Base-by-base conservation (phyloP, 805 yeast genomes). In the Metschnikowia dekortorum region DNA sequence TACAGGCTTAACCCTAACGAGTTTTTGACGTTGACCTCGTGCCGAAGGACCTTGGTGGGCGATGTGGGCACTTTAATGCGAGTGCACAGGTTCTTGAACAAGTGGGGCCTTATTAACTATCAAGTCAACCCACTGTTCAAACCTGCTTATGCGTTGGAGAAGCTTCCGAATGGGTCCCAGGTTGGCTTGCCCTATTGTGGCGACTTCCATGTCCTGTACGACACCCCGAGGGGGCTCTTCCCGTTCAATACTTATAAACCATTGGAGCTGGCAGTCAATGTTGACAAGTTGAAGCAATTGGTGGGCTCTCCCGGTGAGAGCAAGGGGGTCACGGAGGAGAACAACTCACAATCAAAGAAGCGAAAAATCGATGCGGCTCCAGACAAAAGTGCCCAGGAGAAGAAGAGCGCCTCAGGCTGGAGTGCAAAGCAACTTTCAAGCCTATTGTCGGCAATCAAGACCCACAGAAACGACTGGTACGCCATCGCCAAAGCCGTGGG, bases 71-170 rank as follows among this genome's bases (percentile, higher is more conserved):
- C 96, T 0, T 79, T 91, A 53, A 80, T 90, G 76, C 81, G 96
- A 55, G 82, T 91, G 8, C 96, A 89, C 62, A 78, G 84, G 47
- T 90, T 91, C 63, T 71, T 91, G 51, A 88, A 83, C 58, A 87
- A 86, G 65, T 91, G 97, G 97, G 97, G 97, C 0, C 73, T 91
- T 46, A 88, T 91, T 47, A 91, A 91, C 67, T 91, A 91, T 66
- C 97, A 91, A 67, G 95, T 91, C 2, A 87, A 85, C 63, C 88
- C 91, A 1, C 87, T 82, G 54, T 74, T 83, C 48, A 79, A 84
- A 54, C 94, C 95, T 3, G 77, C 78, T 28, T 74, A 81, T 46
- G 73, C 76, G 2, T 75, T 84, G 14, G 87, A 83, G 50, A 72
- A 71, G 51, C 54, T 71, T 37, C 72, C 75, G 9, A 70, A 71